Evolutionary conservation across 1,284 basidiomycete genomes (phyloP), one percentile per base, ranked within the genome.

Genomic region (Fistulinella cinereoalba): DNA sequence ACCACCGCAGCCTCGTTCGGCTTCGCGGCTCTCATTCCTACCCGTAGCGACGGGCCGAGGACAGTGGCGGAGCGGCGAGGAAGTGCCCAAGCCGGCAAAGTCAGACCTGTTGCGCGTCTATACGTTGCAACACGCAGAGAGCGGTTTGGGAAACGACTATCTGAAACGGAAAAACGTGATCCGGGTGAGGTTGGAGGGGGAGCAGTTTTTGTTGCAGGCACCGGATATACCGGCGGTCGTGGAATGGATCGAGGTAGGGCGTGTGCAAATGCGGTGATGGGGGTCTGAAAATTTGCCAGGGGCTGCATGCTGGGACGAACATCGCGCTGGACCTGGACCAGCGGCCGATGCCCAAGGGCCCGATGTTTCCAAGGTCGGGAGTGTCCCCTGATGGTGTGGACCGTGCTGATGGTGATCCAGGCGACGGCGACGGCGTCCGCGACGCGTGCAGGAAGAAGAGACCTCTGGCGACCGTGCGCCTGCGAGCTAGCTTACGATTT

Each of bases 121-220:
- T 68, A 85, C 92, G 22, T 73, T 99, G 57, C 93, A 97, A 65
- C 70, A 87, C 49, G 92, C 93, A 15, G 95, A 98, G 72, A 89
- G 86, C 50, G 96, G 96, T 19, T 69, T 98, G 13, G 97, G 93
- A 18, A 95, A 92, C 44, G 96, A 99, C 69, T 99, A 99, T 68
- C 54, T 85, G 57, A 99, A 99, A 76, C 77, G 93, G 52, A 88
- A 85, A 70, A 92, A 98, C 67, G 94, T 98, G 31, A 93, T 99
- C n/a, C 79, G 96, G 22, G 82, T 98, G 27, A 73, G 97, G 47
- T 76, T 92, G 56, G 93, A 96, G 65, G 95, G 95, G 12, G 92
- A 99, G 73, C 96, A 99, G 72, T 99, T 99, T 68, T 72, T 99
- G 62, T 64, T 99, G 53, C 97, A 99, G 71, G 91, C 92, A 3